Evolutionary conservation across 1,139 yeast genomes (phyloP), one percentile per base, ranked within the genome.

Genomic region (Candida pseudocylindracea): DNA sequence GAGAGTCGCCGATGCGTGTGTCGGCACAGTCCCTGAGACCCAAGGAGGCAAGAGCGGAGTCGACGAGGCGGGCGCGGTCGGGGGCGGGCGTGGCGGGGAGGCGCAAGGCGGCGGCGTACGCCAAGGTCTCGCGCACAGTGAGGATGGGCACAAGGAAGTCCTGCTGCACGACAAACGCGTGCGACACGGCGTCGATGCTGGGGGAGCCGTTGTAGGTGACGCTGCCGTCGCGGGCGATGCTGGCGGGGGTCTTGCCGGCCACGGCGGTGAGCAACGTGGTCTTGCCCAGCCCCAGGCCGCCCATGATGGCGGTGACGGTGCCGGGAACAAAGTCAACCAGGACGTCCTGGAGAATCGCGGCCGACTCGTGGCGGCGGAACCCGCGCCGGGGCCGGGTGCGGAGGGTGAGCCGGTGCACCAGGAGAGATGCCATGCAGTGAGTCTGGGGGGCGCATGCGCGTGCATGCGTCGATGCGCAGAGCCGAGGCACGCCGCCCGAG

Each of bases 101-200:
- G 49, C 74, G 62, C 44, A 72, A 53, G 30, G 58, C 51, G 5
- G 81, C 71, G 20, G 81, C 78, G 37, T 73, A 70, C 36, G 60
- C 53, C 38, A 76, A 54, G 8, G 88, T 76, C 42, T 75, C 67
- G 36, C 75, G 75, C 12, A 75, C 88, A 2, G 78, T 67, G 42
- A 75, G 50, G 41, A 72, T 74, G 2, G 88, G 81, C 54, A 74
- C 71, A 48, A 75, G 85, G 34, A 59, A 54, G 48, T 75, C 88
- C 10, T 69, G 50, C 45, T 75, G 88, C 8, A 83, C 81, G 39
- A 70, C 68, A 53, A 72, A 75, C 12, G 73, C 61, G 38, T 63
- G 58, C 13, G 54, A 52, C 24, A 42, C 48, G 39, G 74, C 61
- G 27, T 71, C 72, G 6, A 52, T 31, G 26, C 53, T 64, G 20